Conservation (phyloP, 1,284 basidiomycete genomes). For the Meira nashicola region DNA sequence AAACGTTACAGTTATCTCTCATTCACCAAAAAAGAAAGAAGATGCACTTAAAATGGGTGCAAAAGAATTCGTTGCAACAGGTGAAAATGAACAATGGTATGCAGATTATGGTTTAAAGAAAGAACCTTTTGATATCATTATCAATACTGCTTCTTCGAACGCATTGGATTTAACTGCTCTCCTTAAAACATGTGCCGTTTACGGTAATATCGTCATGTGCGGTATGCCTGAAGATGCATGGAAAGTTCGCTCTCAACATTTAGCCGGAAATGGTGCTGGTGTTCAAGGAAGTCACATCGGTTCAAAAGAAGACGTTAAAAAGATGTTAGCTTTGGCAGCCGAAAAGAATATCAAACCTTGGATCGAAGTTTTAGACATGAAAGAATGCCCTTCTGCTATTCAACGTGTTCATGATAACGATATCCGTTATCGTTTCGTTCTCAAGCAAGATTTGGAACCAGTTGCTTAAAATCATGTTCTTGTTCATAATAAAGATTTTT, state of each 20-base stretch:
- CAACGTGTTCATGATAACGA: constrained; percentile 60
- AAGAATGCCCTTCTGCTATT: constrained; percentile 60
- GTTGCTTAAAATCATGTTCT: not conserved
- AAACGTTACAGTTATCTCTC: constrained; percentile 66
- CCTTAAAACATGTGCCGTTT: constrained; percentile 58
- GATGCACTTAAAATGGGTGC: constrained; percentile 66
- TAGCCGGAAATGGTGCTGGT: constrained; percentile 53
- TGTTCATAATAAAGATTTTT: not conserved
- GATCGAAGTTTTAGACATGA: constrained; percentile 62
- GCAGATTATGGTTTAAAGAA: constrained; percentile 32
- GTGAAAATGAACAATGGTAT: constrained; percentile 43
- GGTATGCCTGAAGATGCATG: constrained; percentile 58
- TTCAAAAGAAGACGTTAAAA: constrained; percentile 62
- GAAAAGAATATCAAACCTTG: constrained; percentile 51
- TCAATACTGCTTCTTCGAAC: constrained; percentile 58
- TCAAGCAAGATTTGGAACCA: constrained; percentile 14
- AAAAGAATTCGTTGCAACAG: constrained; percentile 52
- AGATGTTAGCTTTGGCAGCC: constrained; percentile 49
- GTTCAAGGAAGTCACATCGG: constrained; percentile 57
- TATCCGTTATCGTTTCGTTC: constrained; percentile 55
- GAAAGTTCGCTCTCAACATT: constrained; percentile 52
- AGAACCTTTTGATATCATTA: constrained; percentile 61
- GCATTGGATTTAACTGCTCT: constrained; percentile 56
- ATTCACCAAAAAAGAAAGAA: constrained; percentile 62
- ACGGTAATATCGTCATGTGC: constrained; percentile 61